A percentile compares a stretch with the other conserved stretches of the same genome.
phyloP scores from a whole-genome alignment of 805 yeast species.

The Cyberlindnera sargentensis region DNA sequence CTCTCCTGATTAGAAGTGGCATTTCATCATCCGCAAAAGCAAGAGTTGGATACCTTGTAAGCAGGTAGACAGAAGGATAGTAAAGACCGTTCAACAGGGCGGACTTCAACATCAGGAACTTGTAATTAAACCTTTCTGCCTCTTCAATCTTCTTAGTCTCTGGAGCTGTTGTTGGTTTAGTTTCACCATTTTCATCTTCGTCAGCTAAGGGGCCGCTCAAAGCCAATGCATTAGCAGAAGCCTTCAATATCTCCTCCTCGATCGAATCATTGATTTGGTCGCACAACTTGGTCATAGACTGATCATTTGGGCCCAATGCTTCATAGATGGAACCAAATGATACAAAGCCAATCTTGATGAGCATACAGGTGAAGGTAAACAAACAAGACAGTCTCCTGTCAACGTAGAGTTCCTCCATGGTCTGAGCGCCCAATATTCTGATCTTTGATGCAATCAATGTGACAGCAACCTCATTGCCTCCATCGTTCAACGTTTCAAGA shows the following conservation, averaged over 20 bases:
- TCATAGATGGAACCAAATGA: conserved; percentile 56
- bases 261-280: conserved; percentile 37
- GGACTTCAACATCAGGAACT: conserved; percentile 42
- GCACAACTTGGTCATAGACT: conserved; percentile 37
- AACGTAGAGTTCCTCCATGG: conserved; percentile 12
- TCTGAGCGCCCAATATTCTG: not conserved
- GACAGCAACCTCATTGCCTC: conserved; percentile 53
- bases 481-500: conserved; percentile 30
- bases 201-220: conserved; percentile 77
- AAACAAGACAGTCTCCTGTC: conserved; percentile 32
- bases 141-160: not conserved
- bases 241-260: conserved; percentile 50
- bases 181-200: conserved; percentile 40
- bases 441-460: conserved; percentile 45
- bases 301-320: conserved; percentile 47
- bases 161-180: conserved; percentile 5
- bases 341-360: conserved; percentile 61
- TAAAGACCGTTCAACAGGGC: conserved; percentile 54
- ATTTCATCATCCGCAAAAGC: conserved; percentile 46
- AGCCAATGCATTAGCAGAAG: conserved; percentile 75
- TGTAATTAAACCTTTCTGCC: conserved; percentile 23
- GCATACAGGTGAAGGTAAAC: conserved; percentile 37
- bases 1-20: conserved; percentile 38
- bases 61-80: conserved; percentile 51
- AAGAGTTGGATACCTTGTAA: conserved; percentile 56